A percentile compares a stretch with the other conserved stretches of the same genome.
Evolutionary conservation across 2,329 filamentous ascomycete genomes (phyloP).

Genomic region (Fusarium tricinctum): DNA sequence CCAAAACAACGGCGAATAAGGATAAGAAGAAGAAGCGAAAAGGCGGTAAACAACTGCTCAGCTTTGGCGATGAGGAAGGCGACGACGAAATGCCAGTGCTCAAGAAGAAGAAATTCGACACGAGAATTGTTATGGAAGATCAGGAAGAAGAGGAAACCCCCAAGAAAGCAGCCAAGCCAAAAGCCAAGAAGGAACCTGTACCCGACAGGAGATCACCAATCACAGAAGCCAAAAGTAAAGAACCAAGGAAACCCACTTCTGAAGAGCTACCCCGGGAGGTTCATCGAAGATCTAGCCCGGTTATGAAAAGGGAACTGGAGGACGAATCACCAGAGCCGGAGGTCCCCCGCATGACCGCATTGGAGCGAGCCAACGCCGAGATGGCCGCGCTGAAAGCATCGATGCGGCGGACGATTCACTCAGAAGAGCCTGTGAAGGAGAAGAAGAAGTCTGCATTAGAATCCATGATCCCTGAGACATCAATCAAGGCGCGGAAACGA

Average conservation of each 20-base stretch:
- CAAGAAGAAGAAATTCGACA: constrained; percentile 85
- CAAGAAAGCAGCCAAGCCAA: constrained; percentile 49
- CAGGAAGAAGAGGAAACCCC: constrained; percentile 52
- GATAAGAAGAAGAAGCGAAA: constrained; percentile 79
- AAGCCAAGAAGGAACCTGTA: constrained; percentile 51
- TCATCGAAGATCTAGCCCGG: constrained; percentile 32
- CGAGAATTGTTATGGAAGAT: constrained; percentile 76
- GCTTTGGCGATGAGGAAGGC: constrained; percentile 80
- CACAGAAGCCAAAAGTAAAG: constrained; percentile 21
- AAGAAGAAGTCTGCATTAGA: constrained; percentile 78
- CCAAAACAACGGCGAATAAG: constrained; percentile 59
- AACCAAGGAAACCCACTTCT: background rate
- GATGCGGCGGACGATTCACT: constrained; percentile 76
- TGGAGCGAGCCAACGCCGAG: constrained; percentile 82
- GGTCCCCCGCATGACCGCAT: constrained; percentile 61
- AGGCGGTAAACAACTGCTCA: constrained; percentile 80
- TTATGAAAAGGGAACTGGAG: constrained; percentile 24
- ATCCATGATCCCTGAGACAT: constrained; percentile 79
- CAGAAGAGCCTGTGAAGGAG: constrained; percentile 63
- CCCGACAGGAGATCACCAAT: constrained; percentile 34
- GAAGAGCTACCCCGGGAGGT: constrained; percentile 19
- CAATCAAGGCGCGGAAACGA: constrained; percentile 78
- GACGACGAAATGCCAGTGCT: constrained; percentile 67
- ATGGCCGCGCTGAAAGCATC: constrained; percentile 85
- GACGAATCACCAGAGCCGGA: constrained; percentile 49